phyloP scores from a whole-genome alignment of 208 protist genomes.

The Leishmania tarentolae region DNA sequence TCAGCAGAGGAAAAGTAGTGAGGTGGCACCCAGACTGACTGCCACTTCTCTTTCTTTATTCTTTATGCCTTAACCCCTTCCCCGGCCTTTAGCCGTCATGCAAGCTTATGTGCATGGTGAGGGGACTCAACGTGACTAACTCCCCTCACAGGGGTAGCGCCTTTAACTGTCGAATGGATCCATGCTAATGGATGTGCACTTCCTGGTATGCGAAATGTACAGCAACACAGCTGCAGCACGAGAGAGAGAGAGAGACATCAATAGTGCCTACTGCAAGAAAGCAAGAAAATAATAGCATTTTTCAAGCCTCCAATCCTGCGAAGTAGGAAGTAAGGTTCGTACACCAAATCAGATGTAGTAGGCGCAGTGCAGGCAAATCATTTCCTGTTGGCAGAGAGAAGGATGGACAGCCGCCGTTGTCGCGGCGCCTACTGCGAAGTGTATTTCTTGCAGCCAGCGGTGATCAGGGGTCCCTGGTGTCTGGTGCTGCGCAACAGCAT shows the following conservation, averaged over 20 bases:
- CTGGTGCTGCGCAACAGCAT: background rate
- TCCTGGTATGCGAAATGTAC: constrained; percentile 33
- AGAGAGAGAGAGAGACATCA: constrained; percentile 45
- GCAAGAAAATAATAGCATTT: constrained; percentile 35
- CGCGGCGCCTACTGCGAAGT: background rate
- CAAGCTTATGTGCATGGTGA: constrained; percentile 48
- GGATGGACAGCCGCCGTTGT: background rate
- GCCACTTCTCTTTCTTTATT: constrained; percentile 3
- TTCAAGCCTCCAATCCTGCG: constrained; percentile 27
- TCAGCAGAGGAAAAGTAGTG: background rate
- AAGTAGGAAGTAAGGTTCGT: constrained; percentile 25
- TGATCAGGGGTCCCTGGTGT: background rate
- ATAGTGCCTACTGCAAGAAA: constrained; percentile 37
- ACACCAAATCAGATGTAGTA: background rate
- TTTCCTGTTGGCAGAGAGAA: background rate
- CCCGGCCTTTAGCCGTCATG: background rate
- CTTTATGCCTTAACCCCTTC: background rate
- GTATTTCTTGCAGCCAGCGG: background rate
- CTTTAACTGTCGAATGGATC: constrained; percentile 38
- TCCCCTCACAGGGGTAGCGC: constrained; percentile 32
- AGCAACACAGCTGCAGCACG: constrained; percentile 36
- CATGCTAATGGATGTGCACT: constrained; percentile 44
- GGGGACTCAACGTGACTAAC: constrained; percentile 40
- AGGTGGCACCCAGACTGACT: background rate
- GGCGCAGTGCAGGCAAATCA: background rate